Evolutionary conservation across 2,329 filamentous ascomycete species (phyloP).

Genomic region (Mycocentrospora acerina): DNA sequence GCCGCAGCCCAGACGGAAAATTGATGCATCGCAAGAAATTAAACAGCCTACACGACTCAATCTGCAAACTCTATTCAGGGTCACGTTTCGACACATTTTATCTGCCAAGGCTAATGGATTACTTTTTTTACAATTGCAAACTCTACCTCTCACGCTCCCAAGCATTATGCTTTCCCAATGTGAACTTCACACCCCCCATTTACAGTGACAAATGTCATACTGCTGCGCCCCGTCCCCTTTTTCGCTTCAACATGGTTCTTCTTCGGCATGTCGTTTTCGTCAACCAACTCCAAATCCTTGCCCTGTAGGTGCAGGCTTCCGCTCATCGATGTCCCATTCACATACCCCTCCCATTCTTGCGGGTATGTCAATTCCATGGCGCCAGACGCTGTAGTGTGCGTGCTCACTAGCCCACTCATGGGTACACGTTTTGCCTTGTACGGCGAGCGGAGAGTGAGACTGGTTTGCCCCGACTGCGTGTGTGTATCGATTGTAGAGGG

Average conservation of each 20-base stretch:
- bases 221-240: constrained; percentile 42
- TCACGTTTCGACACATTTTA: too few species aligned
- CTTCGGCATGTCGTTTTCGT: constrained; percentile 27
- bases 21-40: too few species aligned
- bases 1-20: too few species aligned
- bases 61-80: too few species aligned
- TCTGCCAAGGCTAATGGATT: too few species aligned
- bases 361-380: constrained; percentile 43
- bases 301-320: constrained; percentile 44
- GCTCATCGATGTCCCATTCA: constrained; percentile 40
- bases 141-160: too few species aligned
- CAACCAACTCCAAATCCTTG: constrained; percentile 37
- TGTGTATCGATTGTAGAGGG: constrained; percentile 36
- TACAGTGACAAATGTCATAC: constrained; percentile 36
- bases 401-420: constrained; percentile 32
- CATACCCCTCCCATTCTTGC: constrained; percentile 44
- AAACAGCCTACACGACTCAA: too few species aligned
- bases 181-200: constrained; percentile 36
- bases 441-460: constrained; percentile 34
- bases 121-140: too few species aligned
- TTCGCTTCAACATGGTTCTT: constrained; percentile 41
- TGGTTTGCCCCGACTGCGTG: constrained; percentile 39
- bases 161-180: constrained; percentile 28
- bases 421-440: constrained; percentile 29
- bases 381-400: constrained; percentile 41